Conservation (phyloP, 805 yeast genomes). For the Ogataea sp. region DNA sequence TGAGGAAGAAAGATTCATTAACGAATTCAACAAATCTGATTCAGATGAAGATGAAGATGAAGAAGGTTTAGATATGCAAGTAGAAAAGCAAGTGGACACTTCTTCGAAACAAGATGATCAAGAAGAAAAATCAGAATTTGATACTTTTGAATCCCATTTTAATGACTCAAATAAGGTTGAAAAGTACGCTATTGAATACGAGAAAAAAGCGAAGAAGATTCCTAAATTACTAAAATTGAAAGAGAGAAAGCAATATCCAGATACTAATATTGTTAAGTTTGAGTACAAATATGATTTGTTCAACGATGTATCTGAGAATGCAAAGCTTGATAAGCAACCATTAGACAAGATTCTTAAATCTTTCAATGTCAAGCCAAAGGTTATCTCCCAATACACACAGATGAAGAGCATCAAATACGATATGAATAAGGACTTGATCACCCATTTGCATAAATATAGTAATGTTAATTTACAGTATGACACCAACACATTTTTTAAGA, state of each 20-base stretch:
- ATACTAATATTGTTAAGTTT: conserved; percentile 22
- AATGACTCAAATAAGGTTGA: too few species aligned
- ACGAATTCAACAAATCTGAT: too few species aligned
- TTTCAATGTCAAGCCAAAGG: conserved; percentile 40
- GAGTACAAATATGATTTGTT: conserved; percentile 20
- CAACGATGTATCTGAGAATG: background rate
- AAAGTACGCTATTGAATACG: conserved; percentile 2
- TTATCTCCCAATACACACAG: conserved; percentile 27
- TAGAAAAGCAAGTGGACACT: conserved; percentile 3
- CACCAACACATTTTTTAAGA: conserved; percentile 30
- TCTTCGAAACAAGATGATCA: background rate
- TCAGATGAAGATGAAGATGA: conserved; percentile 1
- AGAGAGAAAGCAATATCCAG: conserved; percentile 7
- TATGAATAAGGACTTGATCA: conserved; percentile 45
- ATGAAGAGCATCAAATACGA: conserved; percentile 24
- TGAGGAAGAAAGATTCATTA: conserved; percentile 42
- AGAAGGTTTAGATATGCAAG: conserved; percentile 38
- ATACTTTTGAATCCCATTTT: conserved; percentile 11
- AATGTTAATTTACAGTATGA: conserved; percentile 55
- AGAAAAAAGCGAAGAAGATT: background rate
- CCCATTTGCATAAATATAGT: conserved; percentile 63
- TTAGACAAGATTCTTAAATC: conserved; percentile 12
- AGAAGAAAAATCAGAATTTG: too few species aligned
- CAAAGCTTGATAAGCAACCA: background rate
- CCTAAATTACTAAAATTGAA: conserved; percentile 14